Conservation (phyloP, 192 early-diverging fungal species). For the Rhizophagus sp. region DNA sequence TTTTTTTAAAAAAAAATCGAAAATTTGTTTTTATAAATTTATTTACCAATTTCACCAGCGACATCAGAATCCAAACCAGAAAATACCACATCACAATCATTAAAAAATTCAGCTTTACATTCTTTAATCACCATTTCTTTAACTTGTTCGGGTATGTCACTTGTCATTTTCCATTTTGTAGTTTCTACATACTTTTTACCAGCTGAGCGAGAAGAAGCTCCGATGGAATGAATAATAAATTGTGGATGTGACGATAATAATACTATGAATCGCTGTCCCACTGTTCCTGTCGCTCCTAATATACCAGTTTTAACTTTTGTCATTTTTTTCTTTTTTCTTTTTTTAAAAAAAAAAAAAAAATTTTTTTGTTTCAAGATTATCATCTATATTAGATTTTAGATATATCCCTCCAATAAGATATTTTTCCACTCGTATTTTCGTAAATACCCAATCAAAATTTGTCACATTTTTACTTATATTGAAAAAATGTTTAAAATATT, state of each 20-base stretch:
- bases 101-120: slow-evolving; percentile 77
- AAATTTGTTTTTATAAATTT: slow-evolving; percentile 17
- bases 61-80: slow-evolving; percentile 94
- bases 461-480: no score
- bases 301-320: slow-evolving; percentile 70
- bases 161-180: slow-evolving; percentile 86
- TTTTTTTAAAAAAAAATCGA: neutral
- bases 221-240: slow-evolving; percentile 85
- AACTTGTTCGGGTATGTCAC: slow-evolving; percentile 67
- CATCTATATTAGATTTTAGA: no score
- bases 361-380: no score
- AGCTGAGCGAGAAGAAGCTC: slow-evolving; percentile 88
- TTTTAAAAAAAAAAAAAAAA: neutral
- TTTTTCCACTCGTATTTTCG: no score
- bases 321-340: neutral
- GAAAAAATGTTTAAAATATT: no score
- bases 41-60: slow-evolving; percentile 86
- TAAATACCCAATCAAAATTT: no score
- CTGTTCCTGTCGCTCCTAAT: slow-evolving; percentile 96
- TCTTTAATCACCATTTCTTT: slow-evolving; percentile 57
- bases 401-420: no score
- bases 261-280: slow-evolving; percentile 96
- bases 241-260: slow-evolving; percentile 84
- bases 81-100: slow-evolving; percentile 87
- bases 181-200: slow-evolving; percentile 83